Evolutionary conservation across 1,284 basidiomycete genomes (phyloP).

Genomic region (Mycosarcoma maydis): DNA sequence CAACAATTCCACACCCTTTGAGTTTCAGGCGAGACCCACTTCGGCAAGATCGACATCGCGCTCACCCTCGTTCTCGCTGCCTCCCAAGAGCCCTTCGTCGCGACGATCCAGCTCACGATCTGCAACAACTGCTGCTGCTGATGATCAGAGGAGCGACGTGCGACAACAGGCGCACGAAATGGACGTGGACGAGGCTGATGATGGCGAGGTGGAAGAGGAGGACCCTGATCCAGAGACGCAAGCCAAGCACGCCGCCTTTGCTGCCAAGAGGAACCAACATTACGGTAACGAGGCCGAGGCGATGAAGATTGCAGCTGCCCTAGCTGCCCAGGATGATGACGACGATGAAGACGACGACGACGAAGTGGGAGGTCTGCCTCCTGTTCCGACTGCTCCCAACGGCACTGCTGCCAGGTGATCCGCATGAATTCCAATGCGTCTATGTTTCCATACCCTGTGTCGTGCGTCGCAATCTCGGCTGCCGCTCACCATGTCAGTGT

Average conservation of each 20-base stretch:
- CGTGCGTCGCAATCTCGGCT: too few relatives aligned
- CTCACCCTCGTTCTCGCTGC: constrained; percentile 53
- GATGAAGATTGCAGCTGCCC: constrained; percentile 58
- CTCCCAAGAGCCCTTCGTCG: constrained; percentile 48
- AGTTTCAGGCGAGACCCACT: constrained; percentile 6
- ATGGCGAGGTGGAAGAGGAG: constrained; percentile 50
- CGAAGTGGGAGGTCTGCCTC: constrained; percentile 16
- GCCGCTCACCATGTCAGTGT: too few relatives aligned
- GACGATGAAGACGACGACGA: constrained; percentile 56
- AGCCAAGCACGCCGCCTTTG: constrained; percentile 61
- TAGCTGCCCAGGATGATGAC: constrained; percentile 60
- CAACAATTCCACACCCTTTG: not conserved
- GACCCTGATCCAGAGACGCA: constrained; percentile 55
- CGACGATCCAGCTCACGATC: constrained; percentile 53
- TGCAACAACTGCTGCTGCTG: constrained; percentile 31
- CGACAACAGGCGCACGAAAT: constrained; percentile 48
- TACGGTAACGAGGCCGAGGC: constrained; percentile 66
- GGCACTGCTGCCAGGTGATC: constrained; percentile 25
- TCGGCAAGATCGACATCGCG: constrained; percentile 34
- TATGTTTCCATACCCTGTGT: not conserved
- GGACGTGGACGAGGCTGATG: constrained; percentile 39
- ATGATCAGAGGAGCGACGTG: constrained; percentile 45
- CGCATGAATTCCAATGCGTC: not conserved
- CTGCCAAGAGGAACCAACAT: constrained; percentile 62
- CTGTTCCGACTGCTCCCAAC: constrained; percentile 19